phyloP scores from a whole-genome alignment of 1,139 yeast species.

The Candida labiduridarum region DNA sequence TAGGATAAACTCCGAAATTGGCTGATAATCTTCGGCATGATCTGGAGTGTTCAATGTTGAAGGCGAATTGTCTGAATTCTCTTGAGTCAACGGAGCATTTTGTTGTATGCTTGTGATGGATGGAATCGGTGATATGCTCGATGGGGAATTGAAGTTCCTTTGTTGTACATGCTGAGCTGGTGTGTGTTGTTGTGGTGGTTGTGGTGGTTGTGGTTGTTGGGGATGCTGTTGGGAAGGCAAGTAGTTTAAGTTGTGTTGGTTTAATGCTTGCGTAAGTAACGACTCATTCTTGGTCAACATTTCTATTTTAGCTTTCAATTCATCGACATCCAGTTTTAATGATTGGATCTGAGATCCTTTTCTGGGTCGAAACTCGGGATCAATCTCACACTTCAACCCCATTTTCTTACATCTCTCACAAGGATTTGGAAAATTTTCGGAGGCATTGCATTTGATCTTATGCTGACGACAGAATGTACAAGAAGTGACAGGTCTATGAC shows the following conservation, averaged over 20 bases:
- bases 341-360: slow-evolving; percentile 90
- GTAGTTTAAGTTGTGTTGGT: slow-evolving; percentile 40
- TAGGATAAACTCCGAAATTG: slow-evolving; percentile 57
- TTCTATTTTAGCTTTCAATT: slow-evolving; percentile 75
- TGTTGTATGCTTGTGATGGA: slow-evolving; percentile 14
- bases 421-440: slow-evolving; percentile 78
- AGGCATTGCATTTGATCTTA: slow-evolving; percentile 90
- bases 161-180: slow-evolving; percentile 7
- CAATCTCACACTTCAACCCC: slow-evolving; percentile 83
- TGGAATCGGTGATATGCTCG: slow-evolving; percentile 18
- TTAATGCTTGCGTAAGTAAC: slow-evolving; percentile 64
- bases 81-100: slow-evolving; percentile 14
- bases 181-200: slow-evolving; percentile 4
- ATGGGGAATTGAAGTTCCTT: neutral
- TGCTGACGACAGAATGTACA: slow-evolving; percentile 96
- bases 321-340: slow-evolving; percentile 82
- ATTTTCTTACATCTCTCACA: slow-evolving; percentile 82
- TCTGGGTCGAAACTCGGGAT: slow-evolving; percentile 88
- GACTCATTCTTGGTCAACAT: slow-evolving; percentile 71
- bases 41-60: slow-evolving; percentile 18
- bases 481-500: slow-evolving; percentile 85
- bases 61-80: slow-evolving; percentile 30
- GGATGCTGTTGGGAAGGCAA: slow-evolving; percentile 18
- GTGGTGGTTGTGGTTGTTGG: slow-evolving; percentile 6
- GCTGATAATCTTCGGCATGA: slow-evolving; percentile 13